Evolutionary conservation across 2,329 filamentous ascomycete species (phyloP).

Genomic region (Trichoderma koningii): DNA sequence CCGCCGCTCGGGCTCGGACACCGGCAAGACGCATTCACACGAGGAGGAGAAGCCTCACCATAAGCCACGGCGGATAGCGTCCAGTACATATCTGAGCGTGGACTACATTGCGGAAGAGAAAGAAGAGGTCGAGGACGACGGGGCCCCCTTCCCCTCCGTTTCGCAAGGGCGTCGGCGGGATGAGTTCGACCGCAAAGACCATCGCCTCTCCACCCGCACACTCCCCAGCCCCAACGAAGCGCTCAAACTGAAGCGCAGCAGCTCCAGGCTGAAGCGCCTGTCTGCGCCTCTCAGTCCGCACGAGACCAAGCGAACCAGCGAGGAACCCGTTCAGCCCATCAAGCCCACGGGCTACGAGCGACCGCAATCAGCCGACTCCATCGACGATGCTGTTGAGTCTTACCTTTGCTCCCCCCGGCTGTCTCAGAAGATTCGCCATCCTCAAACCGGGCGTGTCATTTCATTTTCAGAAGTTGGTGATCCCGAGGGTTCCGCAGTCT

Average conservation of each 20-base stretch:
- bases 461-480: slow-evolving; percentile 97
- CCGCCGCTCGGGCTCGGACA: slow-evolving; percentile 25
- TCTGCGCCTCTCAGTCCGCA: slow-evolving; percentile 52
- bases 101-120: slow-evolving; percentile 36
- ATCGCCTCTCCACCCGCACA: slow-evolving; percentile 51
- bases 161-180: slow-evolving; percentile 60
- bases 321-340: slow-evolving; percentile 34
- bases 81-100: slow-evolving; percentile 35
- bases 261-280: slow-evolving; percentile 60
- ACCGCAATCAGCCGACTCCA: slow-evolving; percentile 77
- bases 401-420: slow-evolving; percentile 82
- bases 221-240: slow-evolving; percentile 52
- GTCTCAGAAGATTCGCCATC: slow-evolving; percentile 84
- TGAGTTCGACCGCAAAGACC: slow-evolving; percentile 48
- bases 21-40: slow-evolving; percentile 22
- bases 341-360: slow-evolving; percentile 65
- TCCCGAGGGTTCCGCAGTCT: slow-evolving; percentile 84
- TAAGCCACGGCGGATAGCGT: slow-evolving; percentile 30
- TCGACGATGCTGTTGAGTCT: slow-evolving; percentile 83
- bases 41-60: slow-evolving; percentile 31
- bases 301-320: slow-evolving; percentile 33
- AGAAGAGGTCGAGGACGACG: slow-evolving; percentile 54
- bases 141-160: slow-evolving; percentile 69
- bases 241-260: slow-evolving; percentile 55
- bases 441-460: slow-evolving; percentile 82